phyloP scores from a whole-genome alignment of 2,329 filamentous ascomycete genomes.

The Trichoderma gracile region DNA sequence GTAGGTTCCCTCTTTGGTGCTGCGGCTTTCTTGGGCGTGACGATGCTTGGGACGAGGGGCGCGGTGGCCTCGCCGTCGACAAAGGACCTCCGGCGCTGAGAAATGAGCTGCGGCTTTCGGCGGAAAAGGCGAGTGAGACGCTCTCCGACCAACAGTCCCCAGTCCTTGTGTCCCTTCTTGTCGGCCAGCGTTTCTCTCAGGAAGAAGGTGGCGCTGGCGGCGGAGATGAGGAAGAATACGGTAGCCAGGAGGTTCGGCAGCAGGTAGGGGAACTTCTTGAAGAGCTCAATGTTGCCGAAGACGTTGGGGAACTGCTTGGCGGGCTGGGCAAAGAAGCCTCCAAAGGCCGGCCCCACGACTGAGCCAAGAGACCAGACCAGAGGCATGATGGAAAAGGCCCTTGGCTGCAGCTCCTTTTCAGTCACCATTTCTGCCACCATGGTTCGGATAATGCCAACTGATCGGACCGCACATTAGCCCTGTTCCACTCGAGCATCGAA shows the following conservation, averaged over 20 bases:
- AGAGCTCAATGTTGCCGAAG: constrained; percentile 67
- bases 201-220: constrained; percentile 73
- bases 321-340: constrained; percentile 82
- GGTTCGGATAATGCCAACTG: constrained; percentile 85
- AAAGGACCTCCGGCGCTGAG: constrained; percentile 49
- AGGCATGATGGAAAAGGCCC: constrained; percentile 92
- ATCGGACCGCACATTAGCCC: constrained; percentile 4
- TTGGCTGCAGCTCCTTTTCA: constrained; percentile 79
- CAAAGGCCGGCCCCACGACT: constrained; percentile 85
- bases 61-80: constrained; percentile 56
- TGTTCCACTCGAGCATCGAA: neutral
- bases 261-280: constrained; percentile 77
- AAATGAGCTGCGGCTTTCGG: constrained; percentile 30
- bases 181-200: constrained; percentile 81
- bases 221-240: constrained; percentile 74
- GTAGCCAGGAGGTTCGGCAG: constrained; percentile 81
- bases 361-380: constrained; percentile 84
- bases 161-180: constrained; percentile 68
- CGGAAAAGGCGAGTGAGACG: constrained; percentile 54
- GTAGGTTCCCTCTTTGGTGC: constrained; percentile 35
- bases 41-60: constrained; percentile 19
- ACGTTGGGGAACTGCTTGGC: constrained; percentile 69
- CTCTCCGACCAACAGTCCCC: constrained; percentile 72
- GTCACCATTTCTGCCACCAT: constrained; percentile 93
- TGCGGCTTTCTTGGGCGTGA: constrained; percentile 28